Conservation (phyloP, 805 yeast species). For the Saccharomycopsis sp. region DNA sequence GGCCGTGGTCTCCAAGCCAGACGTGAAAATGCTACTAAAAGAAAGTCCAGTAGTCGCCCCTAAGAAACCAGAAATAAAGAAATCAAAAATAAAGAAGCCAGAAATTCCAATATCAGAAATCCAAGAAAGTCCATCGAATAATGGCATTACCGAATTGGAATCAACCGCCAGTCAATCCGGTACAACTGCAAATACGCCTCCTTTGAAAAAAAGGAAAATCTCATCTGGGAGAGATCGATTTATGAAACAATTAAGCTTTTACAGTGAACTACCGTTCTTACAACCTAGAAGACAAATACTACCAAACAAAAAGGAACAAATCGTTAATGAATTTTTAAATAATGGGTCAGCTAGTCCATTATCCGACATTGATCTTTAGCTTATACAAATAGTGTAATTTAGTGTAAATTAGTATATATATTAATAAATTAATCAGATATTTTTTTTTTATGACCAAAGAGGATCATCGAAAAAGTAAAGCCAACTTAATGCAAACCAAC, state of each 20-base stretch:
- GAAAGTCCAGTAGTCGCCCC: no score
- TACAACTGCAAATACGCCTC: background rate
- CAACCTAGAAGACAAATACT: no score
- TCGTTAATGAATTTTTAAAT: slow-evolving; percentile 1
- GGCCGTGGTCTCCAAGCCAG: no score
- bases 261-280: no score
- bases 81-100: no score
- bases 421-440: background rate
- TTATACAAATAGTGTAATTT: background rate
- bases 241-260: no score
- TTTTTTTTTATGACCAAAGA: slow-evolving; percentile 40
- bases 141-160: no score
- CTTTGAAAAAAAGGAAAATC: background rate
- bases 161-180: background rate
- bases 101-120: no score
- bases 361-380: slow-evolving; percentile 5
- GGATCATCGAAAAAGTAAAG: slow-evolving; percentile 76
- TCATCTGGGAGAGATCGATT: no score
- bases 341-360: slow-evolving; percentile 7
- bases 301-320: background rate
- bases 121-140: no score
- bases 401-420: slow-evolving; percentile 1
- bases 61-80: no score
- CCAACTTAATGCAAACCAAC: slow-evolving; percentile 91
- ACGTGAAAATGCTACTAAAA: no score